Evolutionary conservation across 164 flowering plant genomes (phyloP).

Genomic region (Stephania yunnanensis): DNA sequence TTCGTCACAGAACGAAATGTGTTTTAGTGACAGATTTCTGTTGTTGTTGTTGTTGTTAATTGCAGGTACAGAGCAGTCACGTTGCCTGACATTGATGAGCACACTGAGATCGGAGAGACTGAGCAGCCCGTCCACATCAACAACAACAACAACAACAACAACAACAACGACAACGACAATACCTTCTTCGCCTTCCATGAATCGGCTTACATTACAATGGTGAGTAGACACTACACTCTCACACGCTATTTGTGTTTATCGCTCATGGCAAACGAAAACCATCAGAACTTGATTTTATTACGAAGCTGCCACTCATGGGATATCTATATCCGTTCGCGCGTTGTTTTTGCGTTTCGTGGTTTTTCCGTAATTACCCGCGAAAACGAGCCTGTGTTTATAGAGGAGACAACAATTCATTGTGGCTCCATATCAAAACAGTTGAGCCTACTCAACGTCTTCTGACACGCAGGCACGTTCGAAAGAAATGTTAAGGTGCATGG

Average conservation of each 20-base stretch:
- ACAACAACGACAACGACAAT: conserved; percentile 14
- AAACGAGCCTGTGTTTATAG: neutral
- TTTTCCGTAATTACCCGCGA: neutral
- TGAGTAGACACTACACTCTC: conserved; percentile 13
- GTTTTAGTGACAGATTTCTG: neutral
- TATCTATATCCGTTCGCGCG: neutral
- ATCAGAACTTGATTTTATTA: neutral
- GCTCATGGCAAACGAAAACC: too few species aligned
- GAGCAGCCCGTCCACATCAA: conserved; percentile 45
- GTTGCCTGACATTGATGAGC: conserved; percentile 37
- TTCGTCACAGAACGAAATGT: neutral
- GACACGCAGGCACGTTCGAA: neutral
- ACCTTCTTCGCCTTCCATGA: conserved; percentile 41
- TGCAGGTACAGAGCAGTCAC: conserved; percentile 63
- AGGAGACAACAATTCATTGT: neutral
- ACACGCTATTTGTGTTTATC: too few species aligned
- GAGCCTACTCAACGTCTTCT: neutral
- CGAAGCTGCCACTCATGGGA: neutral
- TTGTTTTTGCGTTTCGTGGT: neutral
- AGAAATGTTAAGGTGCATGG: neutral
- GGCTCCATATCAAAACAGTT: neutral
- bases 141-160: conserved; percentile 15
- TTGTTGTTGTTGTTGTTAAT: conserved; percentile 15
- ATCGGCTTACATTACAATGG: conserved; percentile 54
- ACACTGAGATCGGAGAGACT: conserved; percentile 23